Evolutionary conservation across 345 rosid species (phyloP).

Genomic region (Limnanthes douglasii): DNA sequence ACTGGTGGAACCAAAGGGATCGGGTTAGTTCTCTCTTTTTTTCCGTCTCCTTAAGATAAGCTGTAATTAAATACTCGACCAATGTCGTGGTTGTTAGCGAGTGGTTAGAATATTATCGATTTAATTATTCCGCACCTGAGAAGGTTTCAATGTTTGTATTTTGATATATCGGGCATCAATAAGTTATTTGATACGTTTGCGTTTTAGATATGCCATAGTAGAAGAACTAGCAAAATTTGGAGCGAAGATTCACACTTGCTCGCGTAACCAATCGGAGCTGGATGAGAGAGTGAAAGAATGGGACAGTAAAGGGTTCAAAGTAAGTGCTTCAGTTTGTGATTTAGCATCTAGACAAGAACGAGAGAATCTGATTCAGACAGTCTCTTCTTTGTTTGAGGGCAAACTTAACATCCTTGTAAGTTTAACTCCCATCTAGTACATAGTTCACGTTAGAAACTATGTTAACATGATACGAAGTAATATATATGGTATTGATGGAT

Average conservation of each 20-base stretch:
- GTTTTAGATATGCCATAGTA: slow-evolving; percentile 36
- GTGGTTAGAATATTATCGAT: too few relatives aligned
- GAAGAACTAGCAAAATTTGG: slow-evolving; percentile 50
- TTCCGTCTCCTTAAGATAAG: too few relatives aligned
- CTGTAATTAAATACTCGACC: too few relatives aligned
- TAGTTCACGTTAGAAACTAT: too few relatives aligned
- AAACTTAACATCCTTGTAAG: slow-evolving; percentile 46
- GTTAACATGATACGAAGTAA: too few relatives aligned
- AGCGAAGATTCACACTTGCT: slow-evolving; percentile 37
- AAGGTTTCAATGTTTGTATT: too few relatives aligned
- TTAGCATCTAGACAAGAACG: slow-evolving; percentile 19
- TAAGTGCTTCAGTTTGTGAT: slow-evolving; percentile 51
- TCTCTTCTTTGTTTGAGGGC: slow-evolving; percentile 29
- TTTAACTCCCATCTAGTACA: too few relatives aligned
- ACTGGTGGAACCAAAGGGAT: slow-evolving; percentile 16
- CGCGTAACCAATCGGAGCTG: slow-evolving; percentile 34
- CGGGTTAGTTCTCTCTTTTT: slow-evolving; percentile 9
- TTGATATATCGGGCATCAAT: too few relatives aligned
- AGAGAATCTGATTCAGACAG: slow-evolving; percentile 27
- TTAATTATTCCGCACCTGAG: too few relatives aligned
- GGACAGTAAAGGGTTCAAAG: slow-evolving; percentile 31
- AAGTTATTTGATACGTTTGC: too few relatives aligned
- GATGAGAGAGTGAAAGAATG: slow-evolving; percentile 29
- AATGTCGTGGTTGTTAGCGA: too few relatives aligned
- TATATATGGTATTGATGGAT: too few relatives aligned